Base-by-base conservation (phyloP, 129 eudicot species). In the Saussurea involucrata region DNA sequence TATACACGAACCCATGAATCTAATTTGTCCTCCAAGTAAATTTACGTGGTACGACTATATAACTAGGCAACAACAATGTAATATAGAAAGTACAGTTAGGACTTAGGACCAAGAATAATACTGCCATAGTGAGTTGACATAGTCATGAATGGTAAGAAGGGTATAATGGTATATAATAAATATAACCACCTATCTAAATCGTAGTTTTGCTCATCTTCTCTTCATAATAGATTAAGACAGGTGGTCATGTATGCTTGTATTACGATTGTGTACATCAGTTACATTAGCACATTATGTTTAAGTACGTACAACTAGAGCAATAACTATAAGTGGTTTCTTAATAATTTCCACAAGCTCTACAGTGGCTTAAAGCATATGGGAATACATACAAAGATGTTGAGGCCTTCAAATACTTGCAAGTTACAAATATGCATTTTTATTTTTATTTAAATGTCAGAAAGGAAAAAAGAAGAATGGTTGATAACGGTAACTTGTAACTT, bases 401-500 rank as follows among this genome's bases (percentile, higher is more conserved):
- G 63, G 9, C 68, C 71, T 61, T 63, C 58, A 75, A 65, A 75
- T 40, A 61, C 67, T 69, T 12, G 71, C 12, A 40, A 9, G 18
- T 77, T 11, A 61, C 12, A 61, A 9, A 49, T 40, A 67, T 32
- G 81, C 74, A 46, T 68, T 40, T 27, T 10, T 40, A 28, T 6
- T 40, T 17, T 8, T 3, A 11, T 24, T 40, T 8, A 42, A 22
- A 21, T 61, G 72, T 65, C 63, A 44, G 34, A 17, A 24, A 0
- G 40, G 25, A n/a, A 71, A 15, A 24, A 24, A 25, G 64, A 70
- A 44, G 36, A 70, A 44, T 13, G 55, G 22, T 1, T 46, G 36
- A 71, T 71, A 71, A 71, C 65, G 40, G 64, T 46, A 34, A 71
- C 71, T 75, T 63, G 64, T 46, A 34, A 71, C 71, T 75, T 63